Evolutionary conservation across 2,329 filamentous ascomycete genomes (phyloP).

Genomic region (Delphinella strobiligena): DNA sequence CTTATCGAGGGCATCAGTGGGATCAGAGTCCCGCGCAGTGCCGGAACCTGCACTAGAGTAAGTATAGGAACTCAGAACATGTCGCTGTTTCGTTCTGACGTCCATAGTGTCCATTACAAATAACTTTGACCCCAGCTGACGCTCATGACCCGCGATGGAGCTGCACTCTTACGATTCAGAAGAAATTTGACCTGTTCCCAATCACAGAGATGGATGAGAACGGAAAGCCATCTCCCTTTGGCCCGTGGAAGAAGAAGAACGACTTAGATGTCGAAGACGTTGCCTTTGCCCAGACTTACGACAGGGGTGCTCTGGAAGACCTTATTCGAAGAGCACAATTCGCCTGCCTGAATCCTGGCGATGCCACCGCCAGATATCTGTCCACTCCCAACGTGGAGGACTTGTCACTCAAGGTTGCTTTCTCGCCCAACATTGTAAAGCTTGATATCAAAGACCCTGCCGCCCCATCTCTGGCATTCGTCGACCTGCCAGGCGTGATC

Average conservation of each 20-base stretch:
- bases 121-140: conserved; percentile 50
- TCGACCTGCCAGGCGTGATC: conserved; percentile 76
- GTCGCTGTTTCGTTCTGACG: neutral
- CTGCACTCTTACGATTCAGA: conserved; percentile 54
- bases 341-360: conserved; percentile 59
- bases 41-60: conserved; percentile 56
- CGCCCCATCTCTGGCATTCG: conserved; percentile 67
- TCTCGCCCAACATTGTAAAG: conserved; percentile 70
- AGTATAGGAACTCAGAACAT: neutral
- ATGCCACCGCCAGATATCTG: conserved; percentile 31
- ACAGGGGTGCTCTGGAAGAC: conserved; percentile 52
- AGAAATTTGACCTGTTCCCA: conserved; percentile 46
- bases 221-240: conserved; percentile 52
- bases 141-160: conserved; percentile 39
- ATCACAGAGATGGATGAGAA: conserved; percentile 28
- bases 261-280: conserved; percentile 25
- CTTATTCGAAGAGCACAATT: conserved; percentile 64
- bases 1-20: conserved; percentile 39
- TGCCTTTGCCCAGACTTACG: conserved; percentile 51
- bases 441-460: conserved; percentile 62
- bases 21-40: conserved; percentile 58
- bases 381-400: conserved; percentile 7
- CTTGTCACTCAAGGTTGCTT: conserved; percentile 43
- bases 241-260: conserved; percentile 46
- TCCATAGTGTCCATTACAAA: conserved; percentile 61